Conservation (phyloP, 2,329 filamentous ascomycete species). For the Seiridium unicorne region DNA sequence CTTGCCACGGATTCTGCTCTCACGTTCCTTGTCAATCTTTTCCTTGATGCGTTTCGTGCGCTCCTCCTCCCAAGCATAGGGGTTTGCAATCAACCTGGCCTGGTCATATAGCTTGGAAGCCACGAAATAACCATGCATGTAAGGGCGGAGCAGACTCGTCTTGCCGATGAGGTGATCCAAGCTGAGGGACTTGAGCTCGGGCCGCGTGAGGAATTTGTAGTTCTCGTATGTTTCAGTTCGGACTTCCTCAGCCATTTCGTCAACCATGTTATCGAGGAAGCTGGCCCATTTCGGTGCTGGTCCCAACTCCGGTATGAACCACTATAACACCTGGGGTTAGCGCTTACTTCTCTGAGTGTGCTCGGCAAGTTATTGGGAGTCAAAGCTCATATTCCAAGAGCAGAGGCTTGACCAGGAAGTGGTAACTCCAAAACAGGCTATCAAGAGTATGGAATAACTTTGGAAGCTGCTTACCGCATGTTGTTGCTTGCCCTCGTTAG, state of each 20-base stretch:
- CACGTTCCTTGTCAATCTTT: slow-evolving; percentile 96
- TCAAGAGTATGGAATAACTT: too few species aligned
- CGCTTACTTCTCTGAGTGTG: too few species aligned
- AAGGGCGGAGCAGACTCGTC: slow-evolving; percentile 84
- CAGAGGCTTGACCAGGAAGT: too few species aligned
- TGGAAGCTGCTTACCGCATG: slow-evolving; percentile 45
- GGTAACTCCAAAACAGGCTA: too few species aligned
- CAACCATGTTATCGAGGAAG: slow-evolving; percentile 95
- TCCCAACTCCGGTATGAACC: slow-evolving; percentile 91
- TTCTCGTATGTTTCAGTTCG: slow-evolving; percentile 91
- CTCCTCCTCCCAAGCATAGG: slow-evolving; percentile 91
- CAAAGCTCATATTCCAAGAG: too few species aligned
- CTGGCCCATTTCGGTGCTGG: slow-evolving; percentile 94
- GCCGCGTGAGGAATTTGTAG: slow-evolving; percentile 93
- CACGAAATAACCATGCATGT: slow-evolving; percentile 99
- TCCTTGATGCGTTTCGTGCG: slow-evolving; percentile 87
- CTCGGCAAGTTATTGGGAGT: too few species aligned
- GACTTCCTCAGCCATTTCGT: slow-evolving; percentile 91
- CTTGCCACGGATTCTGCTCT: slow-evolving; percentile 86
- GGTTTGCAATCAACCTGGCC: slow-evolving; percentile 87
- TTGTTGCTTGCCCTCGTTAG: slow-evolving; percentile 93
- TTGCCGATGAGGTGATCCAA: slow-evolving; percentile 87
- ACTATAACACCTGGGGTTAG: slow-evolving; percentile 31
- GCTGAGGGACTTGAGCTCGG: slow-evolving; percentile 82
- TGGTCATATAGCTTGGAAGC: slow-evolving; percentile 94